These are phyloP conservation scores for Lagenidium giganteum DNA, from an alignment of 352 stramenopile genomes.

Conservation along the genomic window DNA sequence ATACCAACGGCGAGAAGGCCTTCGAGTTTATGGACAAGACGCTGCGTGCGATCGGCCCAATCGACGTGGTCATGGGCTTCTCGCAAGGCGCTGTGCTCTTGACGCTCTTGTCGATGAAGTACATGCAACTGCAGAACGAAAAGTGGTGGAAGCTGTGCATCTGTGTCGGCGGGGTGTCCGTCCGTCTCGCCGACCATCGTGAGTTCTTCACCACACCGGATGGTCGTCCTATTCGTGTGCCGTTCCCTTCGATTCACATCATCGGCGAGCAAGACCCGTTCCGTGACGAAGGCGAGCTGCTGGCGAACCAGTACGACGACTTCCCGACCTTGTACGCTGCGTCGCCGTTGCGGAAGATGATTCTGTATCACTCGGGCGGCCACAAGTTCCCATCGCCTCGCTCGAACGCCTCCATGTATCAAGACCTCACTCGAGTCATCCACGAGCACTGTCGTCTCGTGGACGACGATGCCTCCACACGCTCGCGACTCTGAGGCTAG, in stretches of 20 bases:
- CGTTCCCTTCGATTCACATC: conserved; percentile 25
- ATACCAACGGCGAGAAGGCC: conserved; percentile 17
- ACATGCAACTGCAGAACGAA: conserved; percentile 16
- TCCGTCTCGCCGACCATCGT: not conserved
- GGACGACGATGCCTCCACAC: too few relatives aligned
- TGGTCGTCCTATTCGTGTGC: conserved; percentile 4
- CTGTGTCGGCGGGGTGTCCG: conserved; percentile 26
- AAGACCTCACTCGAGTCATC: conserved; percentile 12
- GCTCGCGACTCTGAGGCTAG: too few relatives aligned
- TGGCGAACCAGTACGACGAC: conserved; percentile 20
- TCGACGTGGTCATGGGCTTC: conserved; percentile 43
- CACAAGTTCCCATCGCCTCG: conserved; percentile 69
- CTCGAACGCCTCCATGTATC: conserved; percentile 32
- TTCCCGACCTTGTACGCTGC: conserved; percentile 12
- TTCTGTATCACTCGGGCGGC: conserved; percentile 30
- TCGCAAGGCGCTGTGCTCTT: conserved; percentile 39
- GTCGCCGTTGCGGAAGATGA: conserved; percentile 15
- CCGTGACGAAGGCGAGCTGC: conserved; percentile 12
- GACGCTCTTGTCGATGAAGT: conserved; percentile 34
- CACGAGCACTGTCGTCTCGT: conserved; percentile 15
- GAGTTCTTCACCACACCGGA: conserved; percentile 1
- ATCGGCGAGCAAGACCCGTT: conserved; percentile 19
- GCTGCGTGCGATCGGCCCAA: conserved; percentile 25
- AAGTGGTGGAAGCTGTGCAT: conserved; percentile 35
- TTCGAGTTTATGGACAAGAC: conserved; percentile 29